A percentile compares a stretch with the other conserved stretches of the same genome.
Conservation (phyloP, 371 early-diverging fungal species). For the Mucor irregularis region DNA sequence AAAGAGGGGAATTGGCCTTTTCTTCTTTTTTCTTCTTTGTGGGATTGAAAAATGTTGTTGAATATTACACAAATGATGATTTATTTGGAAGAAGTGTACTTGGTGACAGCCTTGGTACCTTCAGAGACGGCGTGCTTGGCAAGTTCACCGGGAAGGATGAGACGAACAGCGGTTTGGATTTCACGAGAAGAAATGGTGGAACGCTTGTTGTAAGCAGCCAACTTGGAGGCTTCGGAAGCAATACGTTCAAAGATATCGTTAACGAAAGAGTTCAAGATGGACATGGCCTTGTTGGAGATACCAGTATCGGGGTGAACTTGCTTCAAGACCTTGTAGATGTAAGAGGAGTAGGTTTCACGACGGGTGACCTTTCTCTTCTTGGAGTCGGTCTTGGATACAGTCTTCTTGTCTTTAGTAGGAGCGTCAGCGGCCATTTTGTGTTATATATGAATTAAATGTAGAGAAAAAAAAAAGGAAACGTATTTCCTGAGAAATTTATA, state of each 20-base stretch:
- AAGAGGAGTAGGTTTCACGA: constrained; percentile 92
- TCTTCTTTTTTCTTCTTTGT: constrained; percentile 4
- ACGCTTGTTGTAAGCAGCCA: constrained; percentile 94
- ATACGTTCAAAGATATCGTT: constrained; percentile 97
- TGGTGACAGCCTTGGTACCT: constrained; percentile 97
- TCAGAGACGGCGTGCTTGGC: constrained; percentile 98
- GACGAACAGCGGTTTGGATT: constrained; percentile 93
- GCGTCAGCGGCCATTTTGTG: constrained; percentile 46
- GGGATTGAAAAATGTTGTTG: constrained; percentile 3
- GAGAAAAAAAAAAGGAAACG: constrained; percentile 13
- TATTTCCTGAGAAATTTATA: not conserved
- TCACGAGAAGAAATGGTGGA: constrained; percentile 96
- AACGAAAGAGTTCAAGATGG: constrained; percentile 97
- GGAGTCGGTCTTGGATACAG: constrained; percentile 27
- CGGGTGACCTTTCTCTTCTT: constrained; percentile 68
- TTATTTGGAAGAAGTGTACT: constrained; percentile 89
- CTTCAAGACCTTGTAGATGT: constrained; percentile 96
- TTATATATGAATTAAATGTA: constrained; percentile 1
- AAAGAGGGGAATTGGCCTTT: not conserved
- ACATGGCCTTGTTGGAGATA: constrained; percentile 99
- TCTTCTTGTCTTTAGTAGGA: constrained; percentile 41
- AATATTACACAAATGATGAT: constrained; percentile 13
- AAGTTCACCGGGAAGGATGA: constrained; percentile 95
- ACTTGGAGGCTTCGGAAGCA: constrained; percentile 87
- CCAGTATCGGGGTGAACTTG: constrained; percentile 98